These are phyloP conservation scores for Hygrophoropsis aurantiaca DNA, from an alignment of 768 basidiomycete genomes.

Conservation along the genomic window DNA sequence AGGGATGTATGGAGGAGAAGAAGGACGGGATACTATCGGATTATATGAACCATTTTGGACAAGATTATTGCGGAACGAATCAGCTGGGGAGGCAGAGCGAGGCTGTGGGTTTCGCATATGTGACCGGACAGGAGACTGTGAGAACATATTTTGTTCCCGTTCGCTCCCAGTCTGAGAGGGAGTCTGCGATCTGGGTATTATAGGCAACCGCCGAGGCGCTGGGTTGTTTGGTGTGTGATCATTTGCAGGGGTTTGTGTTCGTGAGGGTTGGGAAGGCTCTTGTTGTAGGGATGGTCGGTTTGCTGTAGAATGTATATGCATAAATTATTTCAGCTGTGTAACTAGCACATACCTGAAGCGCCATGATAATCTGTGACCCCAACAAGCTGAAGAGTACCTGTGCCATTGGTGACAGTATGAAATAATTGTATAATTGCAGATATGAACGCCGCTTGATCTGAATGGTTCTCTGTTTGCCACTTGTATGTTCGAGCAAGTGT, in stretches of 20 bases:
- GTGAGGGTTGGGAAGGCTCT: constrained; percentile 13
- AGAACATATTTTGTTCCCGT: constrained; percentile 17
- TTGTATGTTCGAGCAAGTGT: constrained; percentile 87
- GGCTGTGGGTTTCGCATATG: constrained; percentile 28
- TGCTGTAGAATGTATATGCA: constrained; percentile 6
- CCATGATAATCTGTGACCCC: constrained; percentile 50
- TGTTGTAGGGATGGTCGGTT: constrained; percentile 17
- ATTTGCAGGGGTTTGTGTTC: constrained; percentile 16
- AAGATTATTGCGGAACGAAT: constrained; percentile 22
- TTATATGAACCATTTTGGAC: constrained; percentile 24
- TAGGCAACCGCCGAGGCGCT: constrained; percentile 2
- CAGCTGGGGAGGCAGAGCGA: constrained; percentile 42
- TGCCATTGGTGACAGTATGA: constrained; percentile 43
- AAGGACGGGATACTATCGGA: constrained; percentile 21
- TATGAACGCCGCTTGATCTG: constrained; percentile 76
- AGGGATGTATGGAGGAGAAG: constrained; percentile 17
- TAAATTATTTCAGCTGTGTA: background rate
- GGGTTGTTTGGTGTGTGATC: constrained; percentile 1
- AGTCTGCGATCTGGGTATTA: constrained; percentile 13
- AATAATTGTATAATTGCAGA: constrained; percentile 64
- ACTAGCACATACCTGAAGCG: constrained; percentile 29
- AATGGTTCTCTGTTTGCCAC: constrained; percentile 80
- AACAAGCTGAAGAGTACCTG: constrained; percentile 52
- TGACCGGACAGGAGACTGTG: constrained; percentile 20
- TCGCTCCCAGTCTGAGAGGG: constrained; percentile 26